phyloP scores from a whole-genome alignment of 2,329 filamentous ascomycete species.

The Gnomoniopsis smithogilvyi region DNA sequence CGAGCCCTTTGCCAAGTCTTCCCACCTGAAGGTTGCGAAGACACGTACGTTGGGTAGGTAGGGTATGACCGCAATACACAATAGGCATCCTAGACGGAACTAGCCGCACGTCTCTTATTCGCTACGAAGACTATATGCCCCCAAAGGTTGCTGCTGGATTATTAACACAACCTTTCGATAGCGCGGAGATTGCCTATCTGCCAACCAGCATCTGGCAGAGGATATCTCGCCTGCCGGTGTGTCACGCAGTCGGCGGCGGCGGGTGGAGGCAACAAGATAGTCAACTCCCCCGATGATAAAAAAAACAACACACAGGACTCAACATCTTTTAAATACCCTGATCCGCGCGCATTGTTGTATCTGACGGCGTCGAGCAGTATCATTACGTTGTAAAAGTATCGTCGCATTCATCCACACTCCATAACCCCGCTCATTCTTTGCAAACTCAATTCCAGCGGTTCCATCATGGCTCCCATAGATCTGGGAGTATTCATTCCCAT shows the following conservation, averaged over 20 bases:
- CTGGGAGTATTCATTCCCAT: constrained; percentile 1
- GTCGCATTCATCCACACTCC: too few species aligned
- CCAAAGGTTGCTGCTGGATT: too few species aligned
- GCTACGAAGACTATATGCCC: not conserved
- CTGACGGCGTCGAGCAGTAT: too few species aligned
- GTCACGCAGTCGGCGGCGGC: not conserved
- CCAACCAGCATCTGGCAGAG: not conserved
- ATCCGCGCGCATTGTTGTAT: not conserved
- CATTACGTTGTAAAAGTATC: too few species aligned
- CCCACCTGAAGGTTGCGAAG: not conserved
- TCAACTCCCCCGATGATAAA: too few species aligned
- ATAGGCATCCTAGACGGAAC: not conserved
- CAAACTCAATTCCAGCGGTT: not conserved
- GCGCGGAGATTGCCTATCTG: not conserved
- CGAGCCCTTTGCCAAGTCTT: not conserved
- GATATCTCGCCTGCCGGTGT: not conserved
- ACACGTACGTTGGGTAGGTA: not conserved
- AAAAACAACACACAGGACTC: not conserved
- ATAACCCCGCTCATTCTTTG: too few species aligned
- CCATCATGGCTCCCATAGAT: not conserved
- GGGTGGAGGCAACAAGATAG: not conserved
- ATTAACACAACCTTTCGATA: not conserved
- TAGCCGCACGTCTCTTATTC: not conserved
- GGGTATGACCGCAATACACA: not conserved
- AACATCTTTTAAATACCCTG: too few species aligned